Evolutionary conservation across 2,329 filamentous ascomycete species (phyloP).

Genomic region (Aspergillus sp.): DNA sequence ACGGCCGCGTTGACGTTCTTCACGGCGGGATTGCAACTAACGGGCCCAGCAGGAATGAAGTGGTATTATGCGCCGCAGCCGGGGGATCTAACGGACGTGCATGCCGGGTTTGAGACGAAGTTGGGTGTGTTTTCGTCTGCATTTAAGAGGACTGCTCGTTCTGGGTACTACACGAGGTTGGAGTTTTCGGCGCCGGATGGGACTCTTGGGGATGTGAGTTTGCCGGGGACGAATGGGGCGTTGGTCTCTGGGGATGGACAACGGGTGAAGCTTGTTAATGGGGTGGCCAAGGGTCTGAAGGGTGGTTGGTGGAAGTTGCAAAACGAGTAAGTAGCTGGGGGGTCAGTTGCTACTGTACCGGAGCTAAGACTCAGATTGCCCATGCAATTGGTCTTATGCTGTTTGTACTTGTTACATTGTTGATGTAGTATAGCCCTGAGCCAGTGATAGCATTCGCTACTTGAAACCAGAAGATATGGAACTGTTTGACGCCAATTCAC

Average conservation of each 20-base stretch:
- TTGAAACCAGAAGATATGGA: neutral
- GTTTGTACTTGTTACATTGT: neutral
- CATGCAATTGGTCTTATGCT: neutral
- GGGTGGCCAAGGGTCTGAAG: constrained; percentile 1
- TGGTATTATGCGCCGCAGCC: constrained; percentile 32
- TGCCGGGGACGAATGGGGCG: constrained; percentile 5
- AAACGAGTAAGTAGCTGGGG: neutral
- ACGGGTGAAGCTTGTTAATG: constrained; percentile 5
- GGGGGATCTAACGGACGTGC: constrained; percentile 27
- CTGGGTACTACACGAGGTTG: constrained; percentile 2
- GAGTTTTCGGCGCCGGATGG: constrained; percentile 4
- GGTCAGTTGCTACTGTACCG: no score
- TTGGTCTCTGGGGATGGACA: constrained; percentile 5
- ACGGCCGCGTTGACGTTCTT: constrained; percentile 37
- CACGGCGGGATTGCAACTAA: constrained; percentile 35
- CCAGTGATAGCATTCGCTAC: no score
- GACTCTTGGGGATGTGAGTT: constrained; percentile 4
- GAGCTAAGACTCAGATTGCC: no score
- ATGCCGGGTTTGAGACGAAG: constrained; percentile 32
- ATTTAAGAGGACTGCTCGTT: neutral
- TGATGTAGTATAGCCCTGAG: no score
- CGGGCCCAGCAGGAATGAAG: constrained; percentile 26
- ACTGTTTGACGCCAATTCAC: neutral
- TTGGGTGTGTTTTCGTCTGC: constrained; percentile 27
- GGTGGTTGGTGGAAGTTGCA: constrained; percentile 8